Conservation (phyloP, 179 eudicot genomes). For the Gypsophila paniculata region DNA sequence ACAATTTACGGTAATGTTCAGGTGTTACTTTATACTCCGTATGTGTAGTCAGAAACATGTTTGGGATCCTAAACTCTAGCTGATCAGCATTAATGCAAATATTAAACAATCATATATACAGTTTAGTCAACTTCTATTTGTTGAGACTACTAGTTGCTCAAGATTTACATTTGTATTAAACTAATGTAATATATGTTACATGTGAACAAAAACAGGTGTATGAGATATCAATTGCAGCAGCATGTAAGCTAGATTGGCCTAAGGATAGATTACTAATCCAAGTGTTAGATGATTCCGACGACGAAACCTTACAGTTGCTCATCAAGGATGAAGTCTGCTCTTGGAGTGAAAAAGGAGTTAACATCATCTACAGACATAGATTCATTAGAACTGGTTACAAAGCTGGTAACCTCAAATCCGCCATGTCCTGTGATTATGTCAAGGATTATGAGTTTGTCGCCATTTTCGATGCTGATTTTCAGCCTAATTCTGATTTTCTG, state of each 20-base stretch:
- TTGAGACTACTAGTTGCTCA: too few species aligned
- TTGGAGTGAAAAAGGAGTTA: slow-evolving; percentile 63
- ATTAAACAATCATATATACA: too few species aligned
- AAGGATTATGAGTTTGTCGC: slow-evolving; percentile 64
- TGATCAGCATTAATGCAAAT: too few species aligned
- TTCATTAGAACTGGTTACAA: slow-evolving; percentile 61
- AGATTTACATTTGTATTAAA: not conserved
- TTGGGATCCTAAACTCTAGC: too few species aligned
- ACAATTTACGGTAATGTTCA: too few species aligned
- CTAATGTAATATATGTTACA: not conserved
- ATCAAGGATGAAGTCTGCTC: slow-evolving; percentile 47
- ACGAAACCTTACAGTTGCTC: slow-evolving; percentile 43
- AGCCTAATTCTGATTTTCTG: slow-evolving; percentile 61
- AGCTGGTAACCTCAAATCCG: slow-evolving; percentile 70
- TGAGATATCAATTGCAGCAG: slow-evolving; percentile 56
- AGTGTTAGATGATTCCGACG: slow-evolving; percentile 64
- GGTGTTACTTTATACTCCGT: too few species aligned
- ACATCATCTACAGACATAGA: slow-evolving; percentile 66
- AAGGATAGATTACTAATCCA: slow-evolving; percentile 48
- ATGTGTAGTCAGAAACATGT: too few species aligned
- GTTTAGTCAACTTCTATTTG: too few species aligned
- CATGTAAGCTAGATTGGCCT: slow-evolving; percentile 65
- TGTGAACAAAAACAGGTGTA: slow-evolving; percentile 36
- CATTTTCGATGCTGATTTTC: slow-evolving; percentile 68
- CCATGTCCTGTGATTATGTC: slow-evolving; percentile 69